Conservation (phyloP, 495 filamentous ascomycete genomes). For the Xylaria curta region DNA sequence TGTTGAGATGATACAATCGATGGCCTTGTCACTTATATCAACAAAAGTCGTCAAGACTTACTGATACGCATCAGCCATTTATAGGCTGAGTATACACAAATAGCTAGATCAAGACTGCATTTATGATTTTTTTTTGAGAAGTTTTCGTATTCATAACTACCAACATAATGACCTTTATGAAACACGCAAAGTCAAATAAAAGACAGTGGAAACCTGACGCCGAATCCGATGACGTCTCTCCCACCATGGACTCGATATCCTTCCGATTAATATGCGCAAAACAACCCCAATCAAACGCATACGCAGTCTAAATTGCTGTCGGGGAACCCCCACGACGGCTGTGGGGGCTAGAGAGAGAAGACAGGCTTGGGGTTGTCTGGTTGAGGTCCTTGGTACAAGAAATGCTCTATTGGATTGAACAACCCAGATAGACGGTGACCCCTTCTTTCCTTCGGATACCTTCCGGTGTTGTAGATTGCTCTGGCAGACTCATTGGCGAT, state of each 20-base stretch:
- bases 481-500: neutral
- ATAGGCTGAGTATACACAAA: neutral
- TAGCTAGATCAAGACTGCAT: neutral
- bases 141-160: constrained; percentile 21
- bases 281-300: constrained; percentile 14
- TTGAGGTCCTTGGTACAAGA: constrained; percentile 17
- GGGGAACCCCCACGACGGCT: constrained; percentile 45
- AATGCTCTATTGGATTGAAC: constrained; percentile 46
- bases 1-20: neutral
- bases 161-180: neutral
- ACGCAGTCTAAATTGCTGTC: constrained; percentile 51
- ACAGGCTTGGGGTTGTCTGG: constrained; percentile 52
- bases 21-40: neutral
- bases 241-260: constrained; percentile 47
- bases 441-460: constrained; percentile 24
- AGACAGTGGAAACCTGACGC: constrained; percentile 24
- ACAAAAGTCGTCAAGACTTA: neutral
- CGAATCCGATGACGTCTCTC: constrained; percentile 56
- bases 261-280: constrained; percentile 25
- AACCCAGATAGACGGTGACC: constrained; percentile 60
- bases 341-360: constrained; percentile 66
- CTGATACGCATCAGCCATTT: neutral
- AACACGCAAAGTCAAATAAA: constrained; percentile 18
- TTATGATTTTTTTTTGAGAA: neutral
- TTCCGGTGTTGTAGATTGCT: neutral